These are phyloP conservation scores for Gossypium sturtianum DNA, from an alignment of 345 rosid genomes.

Conservation along the genomic window DNA sequence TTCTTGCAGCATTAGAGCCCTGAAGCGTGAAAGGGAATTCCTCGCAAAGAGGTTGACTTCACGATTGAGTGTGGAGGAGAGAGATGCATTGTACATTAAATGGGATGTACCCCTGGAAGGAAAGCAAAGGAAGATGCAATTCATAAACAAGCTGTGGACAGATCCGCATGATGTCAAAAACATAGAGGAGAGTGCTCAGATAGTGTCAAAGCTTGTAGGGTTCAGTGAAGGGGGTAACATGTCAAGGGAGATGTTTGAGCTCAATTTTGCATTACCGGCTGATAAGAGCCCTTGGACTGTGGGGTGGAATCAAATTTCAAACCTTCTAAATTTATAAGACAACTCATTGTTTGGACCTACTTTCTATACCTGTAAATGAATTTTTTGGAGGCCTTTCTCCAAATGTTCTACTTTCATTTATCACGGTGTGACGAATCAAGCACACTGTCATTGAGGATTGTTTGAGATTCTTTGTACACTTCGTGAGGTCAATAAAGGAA, in stretches of 20 bases:
- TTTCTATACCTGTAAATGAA: conserved; percentile 28
- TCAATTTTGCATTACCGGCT: conserved; percentile 78
- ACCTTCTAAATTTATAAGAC: conserved; percentile 68
- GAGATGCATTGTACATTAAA: conserved; percentile 70
- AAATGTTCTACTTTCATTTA: conserved; percentile 14
- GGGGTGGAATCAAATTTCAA: conserved; percentile 93
- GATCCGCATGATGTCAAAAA: conserved; percentile 85
- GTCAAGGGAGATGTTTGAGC: conserved; percentile 99
- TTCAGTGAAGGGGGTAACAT: conserved; percentile 84
- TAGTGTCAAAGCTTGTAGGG: conserved; percentile 93
- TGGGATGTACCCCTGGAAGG: conserved; percentile 94
- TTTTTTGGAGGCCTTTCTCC: conserved; percentile 32
- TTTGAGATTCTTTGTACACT: conserved; percentile 16
- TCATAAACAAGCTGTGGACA: conserved; percentile 92
- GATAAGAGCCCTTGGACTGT: conserved; percentile 86
- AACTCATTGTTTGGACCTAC: conserved; percentile 19
- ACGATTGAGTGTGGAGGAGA: conserved; percentile 68
- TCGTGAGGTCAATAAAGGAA: background rate
- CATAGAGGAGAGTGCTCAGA: conserved; percentile 89
- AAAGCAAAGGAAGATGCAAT: conserved; percentile 89
- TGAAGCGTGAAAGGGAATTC: conserved; percentile 87
- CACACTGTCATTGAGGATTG: conserved; percentile 8
- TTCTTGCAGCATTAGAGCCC: conserved; percentile 59
- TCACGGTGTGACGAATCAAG: conserved; percentile 12
- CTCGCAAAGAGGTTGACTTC: conserved; percentile 79